These are phyloP conservation scores for Coffea humblotiana DNA, from an alignment of 305 asterid genomes.

Conservation along the genomic window DNA sequence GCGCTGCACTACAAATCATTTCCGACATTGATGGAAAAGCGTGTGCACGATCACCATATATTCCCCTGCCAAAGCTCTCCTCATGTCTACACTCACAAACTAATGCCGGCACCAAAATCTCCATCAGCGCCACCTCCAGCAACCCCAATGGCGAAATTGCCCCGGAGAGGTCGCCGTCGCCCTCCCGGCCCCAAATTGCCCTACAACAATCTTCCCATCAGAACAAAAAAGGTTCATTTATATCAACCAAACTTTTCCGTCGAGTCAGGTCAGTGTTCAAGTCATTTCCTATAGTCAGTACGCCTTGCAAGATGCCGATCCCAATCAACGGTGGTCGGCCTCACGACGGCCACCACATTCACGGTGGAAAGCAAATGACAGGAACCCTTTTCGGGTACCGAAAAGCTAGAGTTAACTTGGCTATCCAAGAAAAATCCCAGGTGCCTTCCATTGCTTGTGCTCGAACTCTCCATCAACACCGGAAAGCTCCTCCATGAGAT, in stretches of 20 bases:
- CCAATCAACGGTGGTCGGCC: conserved; percentile 35
- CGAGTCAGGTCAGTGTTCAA: conserved; percentile 69
- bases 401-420: conserved; percentile 62
- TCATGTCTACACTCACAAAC: background rate
- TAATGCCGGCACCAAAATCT: conserved; percentile 38
- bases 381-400: conserved; percentile 83
- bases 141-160: conserved; percentile 38
- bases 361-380: conserved; percentile 73
- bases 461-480: conserved; percentile 73
- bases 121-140: conserved; percentile 30
- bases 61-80: background rate
- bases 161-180: conserved; percentile 52
- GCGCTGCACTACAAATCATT: background rate
- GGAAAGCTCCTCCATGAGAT: conserved; percentile 83
- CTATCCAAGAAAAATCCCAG: conserved; percentile 70
- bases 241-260: conserved; percentile 54
- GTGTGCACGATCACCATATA: too few relatives aligned
- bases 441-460: conserved; percentile 64
- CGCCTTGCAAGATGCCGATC: conserved; percentile 84
- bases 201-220: conserved; percentile 47
- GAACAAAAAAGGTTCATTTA: conserved; percentile 46
- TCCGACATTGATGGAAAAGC: background rate
- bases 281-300: conserved; percentile 73
- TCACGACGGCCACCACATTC: conserved; percentile 62
- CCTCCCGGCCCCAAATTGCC: conserved; percentile 34